These are phyloP conservation scores for Periconia macrospinosa DNA, from an alignment of 2,329 filamentous ascomycete genomes.

Conservation along the genomic window DNA sequence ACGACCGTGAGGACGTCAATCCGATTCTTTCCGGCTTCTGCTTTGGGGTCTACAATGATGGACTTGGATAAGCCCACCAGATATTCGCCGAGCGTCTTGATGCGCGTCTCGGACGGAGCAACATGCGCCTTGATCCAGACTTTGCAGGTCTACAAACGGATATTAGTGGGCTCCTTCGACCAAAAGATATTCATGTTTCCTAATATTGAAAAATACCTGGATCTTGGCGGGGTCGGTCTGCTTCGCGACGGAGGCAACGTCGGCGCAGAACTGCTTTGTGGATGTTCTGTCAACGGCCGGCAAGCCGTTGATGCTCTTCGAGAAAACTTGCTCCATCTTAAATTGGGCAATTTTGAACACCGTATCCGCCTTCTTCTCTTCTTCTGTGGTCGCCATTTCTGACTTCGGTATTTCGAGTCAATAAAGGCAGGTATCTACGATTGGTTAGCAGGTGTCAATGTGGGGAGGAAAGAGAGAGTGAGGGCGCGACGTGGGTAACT, in stretches of 20 bases:
- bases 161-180: slow-evolving; percentile 36
- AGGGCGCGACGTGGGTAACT: background rate
- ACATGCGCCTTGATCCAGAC: slow-evolving; percentile 78
- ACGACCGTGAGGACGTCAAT: slow-evolving; percentile 78
- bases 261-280: slow-evolving; percentile 13
- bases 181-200: slow-evolving; percentile 16
- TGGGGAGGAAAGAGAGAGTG: background rate
- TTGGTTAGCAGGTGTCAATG: slow-evolving; percentile 3
- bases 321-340: slow-evolving; percentile 30
- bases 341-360: slow-evolving; percentile 29
- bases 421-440: no score
- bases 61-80: slow-evolving; percentile 69
- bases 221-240: slow-evolving; percentile 32
- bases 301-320: slow-evolving; percentile 14
- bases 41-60: slow-evolving; percentile 40
- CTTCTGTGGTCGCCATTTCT: slow-evolving; percentile 24
- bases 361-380: slow-evolving; percentile 25
- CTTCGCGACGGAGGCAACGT: slow-evolving; percentile 29
- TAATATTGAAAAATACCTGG: slow-evolving; percentile 32
- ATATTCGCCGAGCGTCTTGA: slow-evolving; percentile 73
- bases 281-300: slow-evolving; percentile 22
- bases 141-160: slow-evolving; percentile 72
- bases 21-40: slow-evolving; percentile 49
- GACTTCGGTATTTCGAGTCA: background rate
- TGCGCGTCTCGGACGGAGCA: slow-evolving; percentile 66